Evolutionary conservation across 805 yeast genomes (phyloP).

Genomic region (Wickerhamiella alocasiicola): DNA sequence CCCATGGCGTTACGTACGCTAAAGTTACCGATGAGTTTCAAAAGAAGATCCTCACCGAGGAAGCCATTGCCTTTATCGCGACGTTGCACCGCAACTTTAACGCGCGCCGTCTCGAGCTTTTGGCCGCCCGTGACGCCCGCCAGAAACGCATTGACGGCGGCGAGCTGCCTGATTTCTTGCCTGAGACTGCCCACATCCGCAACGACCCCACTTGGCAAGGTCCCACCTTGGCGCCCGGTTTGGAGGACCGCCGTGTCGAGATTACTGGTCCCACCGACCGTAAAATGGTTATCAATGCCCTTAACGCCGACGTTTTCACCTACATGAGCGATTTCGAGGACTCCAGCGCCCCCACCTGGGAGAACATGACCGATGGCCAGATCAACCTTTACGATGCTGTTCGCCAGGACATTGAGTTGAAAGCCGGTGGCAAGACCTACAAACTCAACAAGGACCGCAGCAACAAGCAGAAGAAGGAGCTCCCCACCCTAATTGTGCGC

Average conservation of each 20-base stretch:
- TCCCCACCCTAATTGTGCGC: constrained; percentile 42
- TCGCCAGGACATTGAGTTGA: constrained; percentile 38
- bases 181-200: constrained; percentile 49
- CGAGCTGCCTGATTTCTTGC: constrained; percentile 53
- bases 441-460: constrained; percentile 40
- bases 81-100: constrained; percentile 55
- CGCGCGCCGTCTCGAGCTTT: constrained; percentile 41
- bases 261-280: constrained; percentile 69
- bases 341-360: constrained; percentile 61
- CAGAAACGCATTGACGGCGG: constrained; percentile 50
- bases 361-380: constrained; percentile 54
- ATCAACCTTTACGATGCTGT: constrained; percentile 59
- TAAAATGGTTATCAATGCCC: constrained; percentile 63
- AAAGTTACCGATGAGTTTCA: constrained; percentile 39
- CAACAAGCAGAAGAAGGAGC: constrained; percentile 28
- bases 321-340: constrained; percentile 72
- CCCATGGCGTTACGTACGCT: constrained; percentile 43
- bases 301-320: constrained; percentile 55
- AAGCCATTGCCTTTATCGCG: constrained; percentile 54
- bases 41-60: constrained; percentile 45
- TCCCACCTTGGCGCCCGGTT: constrained; percentile 54
- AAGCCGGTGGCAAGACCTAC: constrained; percentile 32
- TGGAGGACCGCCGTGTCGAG: constrained; percentile 60
- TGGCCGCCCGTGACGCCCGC: constrained; percentile 41
- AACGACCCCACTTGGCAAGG: constrained; percentile 62